Evolutionary conservation across 2,329 filamentous ascomycete species (phyloP).

Genomic region (Myriangium duriaei): DNA sequence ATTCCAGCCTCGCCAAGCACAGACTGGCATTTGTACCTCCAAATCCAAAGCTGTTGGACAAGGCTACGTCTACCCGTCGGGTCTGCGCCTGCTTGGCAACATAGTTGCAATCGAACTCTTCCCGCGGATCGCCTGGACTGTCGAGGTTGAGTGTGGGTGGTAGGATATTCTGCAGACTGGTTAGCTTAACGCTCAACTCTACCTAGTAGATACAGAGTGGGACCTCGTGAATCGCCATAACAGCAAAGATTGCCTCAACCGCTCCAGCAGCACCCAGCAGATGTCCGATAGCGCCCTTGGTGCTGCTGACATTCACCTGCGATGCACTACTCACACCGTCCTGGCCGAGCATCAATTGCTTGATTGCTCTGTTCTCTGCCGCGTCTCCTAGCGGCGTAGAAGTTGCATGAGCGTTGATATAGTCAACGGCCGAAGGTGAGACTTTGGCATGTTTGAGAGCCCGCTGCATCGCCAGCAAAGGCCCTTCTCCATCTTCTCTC

Average conservation of each 20-base stretch:
- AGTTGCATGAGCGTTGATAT: conserved; percentile 93
- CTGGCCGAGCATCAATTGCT: conserved; percentile 59
- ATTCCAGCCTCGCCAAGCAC: conserved; percentile 50
- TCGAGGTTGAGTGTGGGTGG: conserved; percentile 80
- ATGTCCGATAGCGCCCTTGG: conserved; percentile 87
- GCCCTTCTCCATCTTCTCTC: conserved; percentile 67
- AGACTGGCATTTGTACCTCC: conserved; percentile 90
- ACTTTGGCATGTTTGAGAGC: conserved; percentile 63
- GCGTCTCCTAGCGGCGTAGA: conserved; percentile 74
- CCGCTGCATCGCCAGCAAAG: conserved; percentile 70
- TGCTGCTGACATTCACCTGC: conserved; percentile 75
- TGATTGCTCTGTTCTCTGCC: conserved; percentile 78
- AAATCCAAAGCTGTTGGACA: conserved; percentile 97
- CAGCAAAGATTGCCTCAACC: conserved; percentile 74
- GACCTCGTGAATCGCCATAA: conserved; percentile 69
- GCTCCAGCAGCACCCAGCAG: conserved; percentile 83
- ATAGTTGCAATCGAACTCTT: conserved; percentile 71
- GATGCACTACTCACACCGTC: conserved; percentile 50
- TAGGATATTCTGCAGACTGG: conserved; percentile 52
- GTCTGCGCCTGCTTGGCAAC: conserved; percentile 60
- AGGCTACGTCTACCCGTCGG: conserved; percentile 55
- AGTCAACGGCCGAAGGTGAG: conserved; percentile 61
- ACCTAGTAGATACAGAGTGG: conserved; percentile 9
- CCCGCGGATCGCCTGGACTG: conserved; percentile 44
- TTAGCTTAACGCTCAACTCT: no score